phyloP scores from a whole-genome alignment of 768 basidiomycete genomes.

The Serendipita sp. region DNA sequence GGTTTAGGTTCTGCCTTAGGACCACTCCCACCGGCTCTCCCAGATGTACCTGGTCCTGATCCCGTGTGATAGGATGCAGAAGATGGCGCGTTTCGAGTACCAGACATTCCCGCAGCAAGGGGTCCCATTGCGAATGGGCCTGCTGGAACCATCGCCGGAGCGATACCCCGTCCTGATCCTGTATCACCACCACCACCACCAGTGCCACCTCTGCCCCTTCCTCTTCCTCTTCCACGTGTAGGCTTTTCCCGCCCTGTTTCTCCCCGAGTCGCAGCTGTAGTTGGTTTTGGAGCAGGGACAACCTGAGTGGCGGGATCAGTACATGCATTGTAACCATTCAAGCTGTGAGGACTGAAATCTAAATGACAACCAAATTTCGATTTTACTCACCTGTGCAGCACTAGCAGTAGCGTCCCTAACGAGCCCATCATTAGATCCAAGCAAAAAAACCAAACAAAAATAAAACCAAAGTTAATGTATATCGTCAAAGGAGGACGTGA shows the following conservation, averaged over 20 bases:
- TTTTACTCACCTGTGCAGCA: not conserved
- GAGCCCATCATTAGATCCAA: not conserved
- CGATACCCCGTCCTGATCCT: not conserved
- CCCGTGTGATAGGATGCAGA: not conserved
- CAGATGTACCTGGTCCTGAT: constrained; percentile 1
- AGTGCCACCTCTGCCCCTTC: not conserved
- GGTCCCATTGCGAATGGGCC: constrained; percentile 5
- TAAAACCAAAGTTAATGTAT: too few species aligned
- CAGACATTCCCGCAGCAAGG: not conserved
- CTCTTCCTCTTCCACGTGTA: not conserved
- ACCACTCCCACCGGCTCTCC: not conserved
- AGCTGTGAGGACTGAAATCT: not conserved
- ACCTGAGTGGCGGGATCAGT: not conserved
- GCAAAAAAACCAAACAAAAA: not conserved
- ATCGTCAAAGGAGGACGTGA: too few species aligned
- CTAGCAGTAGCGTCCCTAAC: not conserved
- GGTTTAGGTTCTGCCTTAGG: constrained; percentile 5
- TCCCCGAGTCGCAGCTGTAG: not conserved
- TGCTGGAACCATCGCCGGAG: not conserved
- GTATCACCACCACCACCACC: not conserved
- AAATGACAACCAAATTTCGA: too few species aligned
- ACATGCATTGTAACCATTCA: not conserved
- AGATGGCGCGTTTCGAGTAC: not conserved
- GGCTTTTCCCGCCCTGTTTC: not conserved
- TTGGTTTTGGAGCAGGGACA: not conserved